Conservation (phyloP, 2,329 filamentous ascomycete species). For the Neofusicoccum kwambonambiense region DNA sequence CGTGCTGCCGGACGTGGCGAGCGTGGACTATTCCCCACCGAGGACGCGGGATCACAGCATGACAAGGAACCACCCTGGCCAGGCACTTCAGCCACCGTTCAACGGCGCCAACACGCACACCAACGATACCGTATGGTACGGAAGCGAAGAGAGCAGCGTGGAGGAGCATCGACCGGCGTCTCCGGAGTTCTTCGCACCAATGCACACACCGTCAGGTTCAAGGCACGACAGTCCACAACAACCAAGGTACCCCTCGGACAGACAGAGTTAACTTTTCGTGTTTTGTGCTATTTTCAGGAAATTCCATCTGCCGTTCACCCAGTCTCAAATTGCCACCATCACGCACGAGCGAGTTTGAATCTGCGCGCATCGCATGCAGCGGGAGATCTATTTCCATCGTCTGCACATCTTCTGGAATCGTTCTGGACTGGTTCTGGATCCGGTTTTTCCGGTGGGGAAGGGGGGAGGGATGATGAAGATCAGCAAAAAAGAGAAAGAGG, state of each 20-base stretch:
- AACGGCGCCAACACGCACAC: no score
- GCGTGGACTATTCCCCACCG: neutral
- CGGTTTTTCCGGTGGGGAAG: no score
- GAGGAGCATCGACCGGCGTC: neutral
- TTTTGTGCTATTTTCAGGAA: neutral
- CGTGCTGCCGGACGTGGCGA: neutral
- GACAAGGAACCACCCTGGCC: neutral
- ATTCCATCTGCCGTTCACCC: slow-evolving; percentile 3
- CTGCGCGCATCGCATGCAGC: neutral
- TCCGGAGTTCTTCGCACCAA: neutral
- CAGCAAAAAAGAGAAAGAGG: no score
- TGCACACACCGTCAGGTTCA: slow-evolving; percentile 1
- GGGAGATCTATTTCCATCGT: neutral
- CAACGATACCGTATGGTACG: neutral
- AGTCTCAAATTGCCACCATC: neutral
- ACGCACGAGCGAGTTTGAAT: neutral
- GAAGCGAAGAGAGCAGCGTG: neutral
- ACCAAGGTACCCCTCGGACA: neutral
- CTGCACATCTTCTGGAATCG: neutral
- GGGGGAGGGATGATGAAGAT: no score
- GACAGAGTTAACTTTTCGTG: neutral
- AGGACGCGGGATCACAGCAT: neutral
- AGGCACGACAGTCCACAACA: slow-evolving; percentile 10
- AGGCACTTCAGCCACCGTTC: no score
- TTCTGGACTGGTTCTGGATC: neutral